phyloP scores from a whole-genome alignment of 2,329 filamentous ascomycete genomes.

The Diaporthe ilicicola region DNA sequence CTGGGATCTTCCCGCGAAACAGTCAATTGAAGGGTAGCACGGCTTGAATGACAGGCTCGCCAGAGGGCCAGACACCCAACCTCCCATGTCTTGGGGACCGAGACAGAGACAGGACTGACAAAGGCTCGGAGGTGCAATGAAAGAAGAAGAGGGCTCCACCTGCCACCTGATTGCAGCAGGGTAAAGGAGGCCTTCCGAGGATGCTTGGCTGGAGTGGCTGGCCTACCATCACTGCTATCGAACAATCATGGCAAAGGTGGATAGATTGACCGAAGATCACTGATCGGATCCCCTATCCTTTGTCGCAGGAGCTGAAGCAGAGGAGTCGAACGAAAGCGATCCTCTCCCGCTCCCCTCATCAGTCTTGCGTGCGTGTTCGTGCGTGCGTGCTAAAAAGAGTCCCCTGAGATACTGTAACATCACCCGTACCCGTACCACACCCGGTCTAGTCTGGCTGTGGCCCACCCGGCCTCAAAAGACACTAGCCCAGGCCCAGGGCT shows the following conservation, averaged over 20 bases:
- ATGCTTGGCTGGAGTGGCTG: constrained; percentile 16
- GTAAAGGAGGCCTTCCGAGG: constrained; percentile 1
- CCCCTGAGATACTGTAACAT: constrained; percentile 14
- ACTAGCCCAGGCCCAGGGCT: constrained; percentile 6
- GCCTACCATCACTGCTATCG: not conserved
- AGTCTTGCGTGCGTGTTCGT: not conserved
- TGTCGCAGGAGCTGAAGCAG: constrained; percentile 3
- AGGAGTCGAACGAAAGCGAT: not conserved
- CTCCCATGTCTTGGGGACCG: constrained; percentile 20
- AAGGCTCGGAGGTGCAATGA: not conserved
- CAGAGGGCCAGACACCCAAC: constrained; percentile 16
- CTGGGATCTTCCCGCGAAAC: constrained; percentile 10
- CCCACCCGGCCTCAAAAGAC: not conserved
- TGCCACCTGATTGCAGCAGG: constrained; percentile 9
- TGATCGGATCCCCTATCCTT: constrained; percentile 17
- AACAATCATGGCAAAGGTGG: not conserved
- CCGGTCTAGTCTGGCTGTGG: not conserved
- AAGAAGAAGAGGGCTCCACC: not conserved
- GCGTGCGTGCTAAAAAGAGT: constrained; percentile 13
- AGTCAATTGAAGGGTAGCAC: constrained; percentile 17
- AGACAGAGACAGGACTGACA: constrained; percentile 22
- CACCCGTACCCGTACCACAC: not conserved
- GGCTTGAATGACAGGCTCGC: constrained; percentile 15
- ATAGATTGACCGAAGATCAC: constrained; percentile 17
- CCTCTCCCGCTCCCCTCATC: not conserved